Base-by-base conservation (phyloP, 192 early-diverging fungal genomes). In the Lunasporangiospora selenospora region DNA sequence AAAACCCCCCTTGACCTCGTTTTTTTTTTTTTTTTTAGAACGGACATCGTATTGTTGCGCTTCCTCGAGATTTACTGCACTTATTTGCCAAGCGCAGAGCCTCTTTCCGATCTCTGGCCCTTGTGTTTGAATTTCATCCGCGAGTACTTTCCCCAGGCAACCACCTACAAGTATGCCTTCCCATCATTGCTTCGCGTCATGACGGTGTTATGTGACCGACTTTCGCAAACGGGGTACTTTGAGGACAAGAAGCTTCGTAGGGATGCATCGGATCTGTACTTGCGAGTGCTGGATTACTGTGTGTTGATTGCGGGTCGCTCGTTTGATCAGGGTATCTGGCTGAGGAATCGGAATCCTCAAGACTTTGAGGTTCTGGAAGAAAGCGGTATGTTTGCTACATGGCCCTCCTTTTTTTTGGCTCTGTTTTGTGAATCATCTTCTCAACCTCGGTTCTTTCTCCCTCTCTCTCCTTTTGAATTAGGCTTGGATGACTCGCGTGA, bases 231-330 rank as follows among this genome's bases (percentile, higher is more conserved):
- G 8, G 33, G 36, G 26, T 77, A 71, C 38, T 80, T 85, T 70
- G 84, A 89, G 8, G 90, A 92, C 46, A 89, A 85, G 44, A 77
- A 85, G 40, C 67, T 81, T 27, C 76, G 87, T 0, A 79, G 76
- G 30, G 88, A 90, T 30, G 83, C 80, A 23, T 70, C 63, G 37
- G 85, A 87, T 21, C 44, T 80, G 3, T 87, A 84, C 46, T 76
- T 80, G 50, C 77, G 85, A 3, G 80, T 89, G 39, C 63, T 89
- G 23, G 93, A 95, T 46, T 85, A 84, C 30, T 92, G 92, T 59
- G 86, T 93, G 18, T 71, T 89, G 39, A 87, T 91, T 50, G 85
- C 85, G 0, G 93, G 92, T 9, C 85, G 87, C 18, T 81, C 89
- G 21, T 90, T 92, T 61, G 91, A 92, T 30, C 88, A 92, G 44